A percentile compares a stretch with the other conserved stretches of the same genome.
These are phyloP conservation scores for Hyaloscypha bicolor DNA, from an alignment of 495 filamentous ascomycete species.

Conservation along the genomic window DNA sequence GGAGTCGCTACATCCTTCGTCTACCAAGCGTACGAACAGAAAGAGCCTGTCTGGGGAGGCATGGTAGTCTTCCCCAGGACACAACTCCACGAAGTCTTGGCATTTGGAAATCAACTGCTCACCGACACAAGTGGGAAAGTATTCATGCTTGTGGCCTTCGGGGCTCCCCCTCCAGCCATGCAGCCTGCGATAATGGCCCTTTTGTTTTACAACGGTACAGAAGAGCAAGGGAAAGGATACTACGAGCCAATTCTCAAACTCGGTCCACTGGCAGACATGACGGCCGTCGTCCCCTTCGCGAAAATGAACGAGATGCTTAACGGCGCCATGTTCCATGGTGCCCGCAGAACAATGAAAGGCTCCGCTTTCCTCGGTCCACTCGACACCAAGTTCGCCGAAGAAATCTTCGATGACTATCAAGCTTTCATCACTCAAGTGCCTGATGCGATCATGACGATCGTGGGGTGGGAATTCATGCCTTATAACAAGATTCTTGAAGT, in stretches of 20 bases:
- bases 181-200: conserved; percentile 40
- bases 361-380: conserved; percentile 33
- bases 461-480: conserved; percentile 42
- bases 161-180: neutral
- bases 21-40: conserved; percentile 39
- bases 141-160: conserved; percentile 47
- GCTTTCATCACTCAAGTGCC: conserved; percentile 21
- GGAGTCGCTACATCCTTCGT: conserved; percentile 66
- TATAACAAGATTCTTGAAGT: conserved; percentile 29
- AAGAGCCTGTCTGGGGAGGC: conserved; percentile 50
- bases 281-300: conserved; percentile 42
- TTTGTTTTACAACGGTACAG: conserved; percentile 54
- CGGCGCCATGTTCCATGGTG: conserved; percentile 23
- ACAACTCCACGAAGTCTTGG: conserved; percentile 45
- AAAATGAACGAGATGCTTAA: conserved; percentile 44
- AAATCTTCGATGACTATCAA: conserved; percentile 12
- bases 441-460: conserved; percentile 21
- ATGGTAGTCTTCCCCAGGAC: conserved; percentile 45
- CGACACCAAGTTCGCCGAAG: conserved; percentile 5
- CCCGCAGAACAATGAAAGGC: conserved; percentile 41
- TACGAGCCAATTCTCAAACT: conserved; percentile 44
- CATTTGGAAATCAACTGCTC: conserved; percentile 42
- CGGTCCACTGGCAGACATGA: conserved; percentile 41
- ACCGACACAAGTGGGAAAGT: conserved; percentile 34
- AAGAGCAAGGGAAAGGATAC: conserved; percentile 42